Conservation (phyloP, 352 stramenopile species). For the Phytophthora europaea region DNA sequence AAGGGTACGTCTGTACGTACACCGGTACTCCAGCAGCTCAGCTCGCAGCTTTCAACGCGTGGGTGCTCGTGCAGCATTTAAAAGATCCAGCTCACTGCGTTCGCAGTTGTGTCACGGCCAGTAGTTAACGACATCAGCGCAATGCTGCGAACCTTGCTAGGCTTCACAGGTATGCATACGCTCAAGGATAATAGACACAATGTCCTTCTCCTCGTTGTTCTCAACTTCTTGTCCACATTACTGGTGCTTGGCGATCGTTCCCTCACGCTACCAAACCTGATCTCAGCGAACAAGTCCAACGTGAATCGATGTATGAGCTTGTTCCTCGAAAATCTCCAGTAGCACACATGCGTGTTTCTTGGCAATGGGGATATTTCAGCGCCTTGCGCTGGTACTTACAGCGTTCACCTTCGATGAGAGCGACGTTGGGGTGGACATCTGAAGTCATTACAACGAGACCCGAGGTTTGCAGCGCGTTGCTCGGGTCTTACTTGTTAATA, state of each 20-base stretch:
- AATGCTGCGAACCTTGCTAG: constrained; percentile 7
- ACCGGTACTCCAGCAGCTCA: constrained; percentile 17
- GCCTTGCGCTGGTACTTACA: constrained; percentile 44
- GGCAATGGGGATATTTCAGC: constrained; percentile 4
- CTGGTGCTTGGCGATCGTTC: not conserved
- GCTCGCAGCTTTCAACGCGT: constrained; percentile 23
- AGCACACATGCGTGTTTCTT: not conserved
- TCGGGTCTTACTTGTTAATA: no score
- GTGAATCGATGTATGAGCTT: constrained; percentile 40
- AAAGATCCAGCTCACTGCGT: constrained; percentile 25
- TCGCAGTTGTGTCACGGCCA: constrained; percentile 17
- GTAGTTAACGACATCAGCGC: constrained; percentile 4
- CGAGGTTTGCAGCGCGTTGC: no score
- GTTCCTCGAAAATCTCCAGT: not conserved
- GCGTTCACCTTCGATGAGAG: constrained; percentile 36
- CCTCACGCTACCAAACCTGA: constrained; percentile 20
- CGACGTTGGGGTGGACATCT: constrained; percentile 2
- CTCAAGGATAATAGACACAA: constrained; percentile 17
- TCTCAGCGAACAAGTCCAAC: constrained; percentile 56
- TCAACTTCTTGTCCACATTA: not conserved
- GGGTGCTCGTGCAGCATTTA: constrained; percentile 23
- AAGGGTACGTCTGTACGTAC: no score
- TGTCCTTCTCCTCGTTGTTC: not conserved
- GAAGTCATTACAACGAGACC: no score
- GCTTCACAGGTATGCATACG: constrained; percentile 1